phyloP scores from a whole-genome alignment of 305 asterid species.

The Nicotiana rustica region DNA sequence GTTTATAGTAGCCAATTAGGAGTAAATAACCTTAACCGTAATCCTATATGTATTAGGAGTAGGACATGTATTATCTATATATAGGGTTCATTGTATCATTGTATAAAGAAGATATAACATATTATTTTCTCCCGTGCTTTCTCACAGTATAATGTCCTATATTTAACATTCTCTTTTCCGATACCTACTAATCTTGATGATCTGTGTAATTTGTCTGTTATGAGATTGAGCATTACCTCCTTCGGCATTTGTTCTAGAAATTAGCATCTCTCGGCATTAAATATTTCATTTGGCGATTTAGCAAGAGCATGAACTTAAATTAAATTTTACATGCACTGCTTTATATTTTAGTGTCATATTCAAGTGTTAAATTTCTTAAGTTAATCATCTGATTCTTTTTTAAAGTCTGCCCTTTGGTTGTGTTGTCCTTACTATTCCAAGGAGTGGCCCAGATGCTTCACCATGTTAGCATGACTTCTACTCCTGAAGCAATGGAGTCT shows the following conservation, averaged over 20 bases:
- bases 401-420: conserved; percentile 28
- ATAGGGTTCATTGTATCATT: no score
- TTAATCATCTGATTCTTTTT: conserved; percentile 19
- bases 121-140: no score
- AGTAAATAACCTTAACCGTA: no score
- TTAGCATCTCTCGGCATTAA: background rate
- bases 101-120: no score
- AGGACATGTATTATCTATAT: no score
- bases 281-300: conserved; percentile 16
- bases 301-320: background rate
- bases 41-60: no score
- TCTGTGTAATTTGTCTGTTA: conserved; percentile 1
- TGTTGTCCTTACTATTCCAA: conserved; percentile 3
- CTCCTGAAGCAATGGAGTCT: conserved; percentile 21
- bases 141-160: background rate
- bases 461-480: background rate
- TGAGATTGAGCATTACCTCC: conserved; percentile 22
- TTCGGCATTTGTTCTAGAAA: conserved; percentile 21
- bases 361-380: conserved; percentile 9
- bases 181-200: conserved; percentile 14
- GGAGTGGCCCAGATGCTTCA: conserved; percentile 22
- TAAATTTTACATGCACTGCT: background rate
- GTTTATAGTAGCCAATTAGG: no score
- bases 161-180: background rate
- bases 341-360: conserved; percentile 2